Evolutionary conservation across 2,329 filamentous ascomycete genomes (phyloP).

Genomic region (Cladosporium sp.): DNA sequence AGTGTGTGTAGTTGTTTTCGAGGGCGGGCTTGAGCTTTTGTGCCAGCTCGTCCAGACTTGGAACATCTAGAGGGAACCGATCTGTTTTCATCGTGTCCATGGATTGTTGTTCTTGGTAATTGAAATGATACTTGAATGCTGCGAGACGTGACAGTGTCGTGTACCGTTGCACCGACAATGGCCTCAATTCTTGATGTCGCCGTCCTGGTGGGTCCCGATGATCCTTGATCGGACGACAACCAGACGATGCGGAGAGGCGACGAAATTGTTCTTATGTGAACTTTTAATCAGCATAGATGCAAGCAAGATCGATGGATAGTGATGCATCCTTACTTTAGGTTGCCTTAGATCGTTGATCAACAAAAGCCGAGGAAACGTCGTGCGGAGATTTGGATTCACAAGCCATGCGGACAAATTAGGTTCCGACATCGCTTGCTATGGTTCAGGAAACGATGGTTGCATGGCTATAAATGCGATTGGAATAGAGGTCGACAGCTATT

Average conservation of each 20-base stretch:
- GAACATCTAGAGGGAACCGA: conserved; percentile 24
- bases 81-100: conserved; percentile 6
- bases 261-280: neutral
- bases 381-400: conserved; percentile 17
- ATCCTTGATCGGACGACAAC: neutral
- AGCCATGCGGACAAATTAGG: conserved; percentile 5
- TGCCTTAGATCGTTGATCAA: neutral
- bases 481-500: neutral
- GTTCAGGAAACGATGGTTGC: neutral
- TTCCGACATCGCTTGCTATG: conserved; percentile 1
- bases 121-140: neutral
- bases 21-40: conserved; percentile 27
- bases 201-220: neutral
- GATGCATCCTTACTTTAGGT: neutral
- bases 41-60: conserved; percentile 29
- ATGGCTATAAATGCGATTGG: neutral
- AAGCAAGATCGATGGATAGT: neutral
- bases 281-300: neutral
- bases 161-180: neutral
- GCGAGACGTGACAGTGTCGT: neutral
- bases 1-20: conserved; percentile 27
- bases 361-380: conserved; percentile 11
- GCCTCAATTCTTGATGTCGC: neutral
- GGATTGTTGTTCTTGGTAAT: neutral
- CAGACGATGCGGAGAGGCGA: neutral